Base-by-base conservation (phyloP, 2,329 filamentous ascomycete genomes). In the Knoxdaviesia capensis region DNA sequence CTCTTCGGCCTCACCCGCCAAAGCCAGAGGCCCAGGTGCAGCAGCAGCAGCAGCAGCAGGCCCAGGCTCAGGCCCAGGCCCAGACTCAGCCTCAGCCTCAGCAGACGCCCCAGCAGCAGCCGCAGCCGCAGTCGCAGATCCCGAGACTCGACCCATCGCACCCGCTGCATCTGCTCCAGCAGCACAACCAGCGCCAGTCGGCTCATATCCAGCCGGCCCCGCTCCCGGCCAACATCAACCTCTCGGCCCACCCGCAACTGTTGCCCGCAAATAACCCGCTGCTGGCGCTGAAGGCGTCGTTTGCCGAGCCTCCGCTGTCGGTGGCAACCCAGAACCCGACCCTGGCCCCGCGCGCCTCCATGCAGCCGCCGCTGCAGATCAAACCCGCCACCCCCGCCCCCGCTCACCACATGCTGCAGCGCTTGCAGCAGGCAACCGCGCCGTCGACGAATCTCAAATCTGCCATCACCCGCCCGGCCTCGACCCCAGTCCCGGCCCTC, bases 21-120 rank as follows among this genome's bases (percentile, higher is more conserved):
- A 39, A 44, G 33, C 44, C 46, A 6, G 34, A 43, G 30, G 41
- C 41, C 28, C 35, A 39, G 31, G 43, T 39, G 9, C 47, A 45
- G 20, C 41, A 41, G 11, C 46, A 46, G 11, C 43, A 44, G 10
- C 47, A 43, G 34, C 35, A 31, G 29, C 41, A 42, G 11, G 41
- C 41, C 9, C 37, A 47, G 10, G 50, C 50, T 38, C 50, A 51
- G 33, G 50, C 49, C 39, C 49, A 51, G 38, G 47, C 45, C 2
- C 49, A 50, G 32, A 42, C 46, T 31, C 50, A 52, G 7, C 41
- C 46, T 10, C 40, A 43, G 36, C 38, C 37, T 33, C 44, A 38
- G 36, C 43, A 10, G 42, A 44, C 11, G 43, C 49, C 30, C 53
- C 51, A 36, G 43, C 46, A 34, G 41, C 45, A 41, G 44, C 38